Base-by-base conservation (phyloP, 2,329 filamentous ascomycete species). In the Knufia petricola region DNA sequence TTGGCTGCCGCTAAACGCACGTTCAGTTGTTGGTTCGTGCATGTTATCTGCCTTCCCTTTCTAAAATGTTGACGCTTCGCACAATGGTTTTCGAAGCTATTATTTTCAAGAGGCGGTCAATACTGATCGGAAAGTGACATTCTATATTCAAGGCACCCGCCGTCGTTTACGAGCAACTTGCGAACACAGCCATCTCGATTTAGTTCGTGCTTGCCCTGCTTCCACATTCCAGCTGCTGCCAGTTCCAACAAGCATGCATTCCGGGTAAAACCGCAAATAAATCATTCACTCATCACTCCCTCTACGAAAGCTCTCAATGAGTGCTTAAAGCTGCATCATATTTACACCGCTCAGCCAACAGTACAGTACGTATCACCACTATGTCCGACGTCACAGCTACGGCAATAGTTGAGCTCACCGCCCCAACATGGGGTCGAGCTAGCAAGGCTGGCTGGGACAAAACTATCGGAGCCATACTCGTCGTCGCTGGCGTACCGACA, bases 361-460 rank as follows among this genome's bases (percentile, higher is more conserved):
- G 3, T 8, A 9, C 32, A 36, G 7, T n/a, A 15, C 39, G 9
- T 12, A 21, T 9, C 4, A 21, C 23, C 8, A 47, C 7, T 13
- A 47, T 39, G 32, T 26, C 34, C 4, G 21, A 24, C 19, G 17
- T 38, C 15, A 12, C 44, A 13, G 44, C 44, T 13, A 47, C 44
- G 7, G 44, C 44, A 17, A 39, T 47, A 17, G 44, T 47, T 30
- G 44, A 47, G 34, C 38, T 47, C 19, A 38, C 44, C 17, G 20
- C 32, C 12, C 44, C 44, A 13, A 47, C 44, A 23, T 47, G 44
- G 44, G 44, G 44, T 15, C 17, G 44, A 24, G 44, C 44, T 6
- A 39, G 44, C 44, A 47, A 38, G 39, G 44, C 44, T 19, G 44
- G 44, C 9, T 47, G 44, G 44, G 44, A 47, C 23, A 47, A 47